Evolutionary conservation across 352 stramenopile species (phyloP).

Genomic region (Phytophthora tentaculata): DNA sequence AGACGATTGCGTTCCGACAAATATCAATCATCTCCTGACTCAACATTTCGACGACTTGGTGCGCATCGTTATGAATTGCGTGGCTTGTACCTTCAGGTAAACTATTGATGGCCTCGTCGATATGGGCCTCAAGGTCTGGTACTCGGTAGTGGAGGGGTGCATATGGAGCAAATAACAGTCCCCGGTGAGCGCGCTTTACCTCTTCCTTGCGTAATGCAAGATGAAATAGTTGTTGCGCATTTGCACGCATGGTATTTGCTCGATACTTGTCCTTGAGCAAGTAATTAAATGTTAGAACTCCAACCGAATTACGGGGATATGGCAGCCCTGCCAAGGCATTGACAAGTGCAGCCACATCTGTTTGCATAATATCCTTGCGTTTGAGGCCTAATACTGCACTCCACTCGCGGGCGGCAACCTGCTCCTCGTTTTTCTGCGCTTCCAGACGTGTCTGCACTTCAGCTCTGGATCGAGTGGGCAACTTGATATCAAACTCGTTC

Average conservation of each 20-base stretch:
- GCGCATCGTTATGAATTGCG: constrained; percentile 30
- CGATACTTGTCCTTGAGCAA: constrained; percentile 64
- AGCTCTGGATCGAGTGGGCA: constrained; percentile 65
- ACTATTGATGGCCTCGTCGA: constrained; percentile 31
- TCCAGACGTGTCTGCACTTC: constrained; percentile 57
- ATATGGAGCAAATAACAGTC: constrained; percentile 66
- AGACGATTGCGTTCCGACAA: constrained; percentile 66
- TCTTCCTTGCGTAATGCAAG: constrained; percentile 68
- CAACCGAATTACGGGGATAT: constrained; percentile 83
- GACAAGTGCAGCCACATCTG: constrained; percentile 77
- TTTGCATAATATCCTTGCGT: constrained; percentile 84
- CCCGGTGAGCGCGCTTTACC: constrained; percentile 58
- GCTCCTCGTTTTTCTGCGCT: constrained; percentile 52
- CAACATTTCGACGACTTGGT: constrained; percentile 45
- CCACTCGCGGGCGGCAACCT: constrained; percentile 50
- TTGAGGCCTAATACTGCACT: constrained; percentile 44
- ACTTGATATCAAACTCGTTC: constrained; percentile 55
- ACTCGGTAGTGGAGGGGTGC: constrained; percentile 44
- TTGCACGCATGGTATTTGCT: constrained; percentile 63
- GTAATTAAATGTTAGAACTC: constrained; percentile 76
- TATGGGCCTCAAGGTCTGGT: constrained; percentile 30
- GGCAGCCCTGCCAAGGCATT: constrained; percentile 68
- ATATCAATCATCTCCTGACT: constrained; percentile 72
- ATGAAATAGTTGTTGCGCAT: constrained; percentile 68
- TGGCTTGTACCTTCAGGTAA: constrained; percentile 25